Evolutionary conservation across 2,329 filamentous ascomycete species (phyloP).

Genomic region (Xylariomycetidae sp.): DNA sequence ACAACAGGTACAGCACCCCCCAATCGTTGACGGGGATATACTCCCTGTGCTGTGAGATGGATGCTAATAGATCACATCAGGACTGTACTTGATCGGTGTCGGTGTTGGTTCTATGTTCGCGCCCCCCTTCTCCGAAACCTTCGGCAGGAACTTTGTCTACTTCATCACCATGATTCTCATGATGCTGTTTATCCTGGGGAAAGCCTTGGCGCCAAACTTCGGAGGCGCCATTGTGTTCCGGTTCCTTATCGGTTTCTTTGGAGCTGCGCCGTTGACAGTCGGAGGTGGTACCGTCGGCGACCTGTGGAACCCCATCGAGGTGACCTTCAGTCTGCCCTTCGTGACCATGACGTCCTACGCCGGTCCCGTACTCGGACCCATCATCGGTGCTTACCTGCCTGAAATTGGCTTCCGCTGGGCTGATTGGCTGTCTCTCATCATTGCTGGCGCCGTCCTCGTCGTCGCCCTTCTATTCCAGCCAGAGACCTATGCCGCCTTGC

Average conservation of each 20-base stretch:
- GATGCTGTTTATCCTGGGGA: slow-evolving; percentile 40
- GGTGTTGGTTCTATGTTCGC: slow-evolving; percentile 31
- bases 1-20: slow-evolving; percentile 4
- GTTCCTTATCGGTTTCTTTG: slow-evolving; percentile 42
- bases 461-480: slow-evolving; percentile 19
- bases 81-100: slow-evolving; percentile 33
- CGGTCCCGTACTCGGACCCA: slow-evolving; percentile 22
- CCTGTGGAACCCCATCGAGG: slow-evolving; percentile 25
- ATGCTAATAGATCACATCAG: no score
- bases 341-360: slow-evolving; percentile 18
- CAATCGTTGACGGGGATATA: no score
- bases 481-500: slow-evolving; percentile 25
- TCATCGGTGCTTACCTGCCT: slow-evolving; percentile 17
- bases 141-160: slow-evolving; percentile 36
- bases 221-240: slow-evolving; percentile 40
- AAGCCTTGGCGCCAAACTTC: slow-evolving; percentile 38
- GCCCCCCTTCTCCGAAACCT: slow-evolving; percentile 34
- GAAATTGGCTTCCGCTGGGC: slow-evolving; percentile 26
- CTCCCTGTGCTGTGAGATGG: no score
- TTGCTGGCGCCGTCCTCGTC: slow-evolving; percentile 14
- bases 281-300: slow-evolving; percentile 40
- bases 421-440: slow-evolving; percentile 32
- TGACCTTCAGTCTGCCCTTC: slow-evolving; percentile 18
- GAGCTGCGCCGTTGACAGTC: slow-evolving; percentile 38
- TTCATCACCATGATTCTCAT: slow-evolving; percentile 34